Conservation (phyloP, 2,329 filamentous ascomycete genomes). For the Cytospora mali region DNA sequence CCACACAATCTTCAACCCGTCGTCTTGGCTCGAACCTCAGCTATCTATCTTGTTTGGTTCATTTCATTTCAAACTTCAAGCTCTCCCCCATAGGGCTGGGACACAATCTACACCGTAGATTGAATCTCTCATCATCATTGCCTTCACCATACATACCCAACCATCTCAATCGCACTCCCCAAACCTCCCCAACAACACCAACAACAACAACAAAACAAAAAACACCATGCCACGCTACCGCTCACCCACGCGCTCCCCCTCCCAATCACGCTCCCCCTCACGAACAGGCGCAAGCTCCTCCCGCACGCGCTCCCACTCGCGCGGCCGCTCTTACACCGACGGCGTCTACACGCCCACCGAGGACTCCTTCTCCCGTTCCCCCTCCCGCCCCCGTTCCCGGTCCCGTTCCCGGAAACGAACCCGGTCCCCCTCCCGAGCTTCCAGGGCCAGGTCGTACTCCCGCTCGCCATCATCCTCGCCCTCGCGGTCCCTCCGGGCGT, state of each 20-base stretch:
- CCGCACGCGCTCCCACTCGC: constrained; percentile 1
- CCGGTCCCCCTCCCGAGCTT: neutral
- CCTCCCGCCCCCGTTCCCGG: constrained; percentile 19
- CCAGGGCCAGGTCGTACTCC: constrained; percentile 1
- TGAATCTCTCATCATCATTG: neutral
- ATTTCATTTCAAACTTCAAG: neutral
- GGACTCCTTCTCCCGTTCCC: constrained; percentile 31
- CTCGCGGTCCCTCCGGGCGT: constrained; percentile 15
- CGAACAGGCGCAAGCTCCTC: constrained; percentile 11
- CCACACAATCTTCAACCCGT: neutral
- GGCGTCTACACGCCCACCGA: constrained; percentile 29
- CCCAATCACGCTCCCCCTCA: constrained; percentile 30
- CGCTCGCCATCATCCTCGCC: constrained; percentile 13
- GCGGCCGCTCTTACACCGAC: constrained; percentile 20
- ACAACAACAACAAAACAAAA: neutral
- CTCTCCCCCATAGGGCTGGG: constrained; percentile 13
- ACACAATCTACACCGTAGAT: neutral
- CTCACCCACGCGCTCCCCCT: constrained; percentile 32
- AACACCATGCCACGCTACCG: constrained; percentile 31
- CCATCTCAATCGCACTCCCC: neutral
- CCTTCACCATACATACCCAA: neutral
- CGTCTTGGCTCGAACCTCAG: neutral
- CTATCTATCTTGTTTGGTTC: neutral
- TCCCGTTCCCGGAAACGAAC: too few species aligned
- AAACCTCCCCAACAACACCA: neutral